Evolutionary conservation across 1,284 basidiomycete species (phyloP), one percentile per base, ranked within the genome.

Genomic region (Hemileia vastatrix): DNA sequence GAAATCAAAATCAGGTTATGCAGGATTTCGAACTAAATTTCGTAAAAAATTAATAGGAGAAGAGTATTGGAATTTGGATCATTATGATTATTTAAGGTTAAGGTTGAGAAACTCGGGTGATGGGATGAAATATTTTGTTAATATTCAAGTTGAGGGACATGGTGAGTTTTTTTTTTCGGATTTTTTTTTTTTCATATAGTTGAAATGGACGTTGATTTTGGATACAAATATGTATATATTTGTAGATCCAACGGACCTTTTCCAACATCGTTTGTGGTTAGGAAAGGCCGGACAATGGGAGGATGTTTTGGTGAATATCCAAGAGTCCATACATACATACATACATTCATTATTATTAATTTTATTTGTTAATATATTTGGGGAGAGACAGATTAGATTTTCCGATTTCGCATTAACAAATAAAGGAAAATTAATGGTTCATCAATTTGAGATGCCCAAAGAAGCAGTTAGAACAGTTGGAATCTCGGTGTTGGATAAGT

Each of bases 261-360:
- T 90, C 84, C 91, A 93, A 72, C 90, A 94, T 71, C 81, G 88
- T 40, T 78, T 94, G 40, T 88, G 84, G 76, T 79, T 82, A 61
- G 80, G 82, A 55, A 78, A 80, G 21, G 84, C 87, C 58, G 85
- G 84, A 15, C 79, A 80, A 8, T 94, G 91, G 90, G 87, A 92
- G 74, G 86, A 90, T 70, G 77, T 93, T 8, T 84, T 86, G 68
- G 89, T 89, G 67, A 72, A 85, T 80, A 8, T 2, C 2, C 11
- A n/a, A n/a, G n/a, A n/a, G 3, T 47, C 44, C 55, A 40, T 31
- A 18, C 19, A 43, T 27, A 45, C 8, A 13, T 27, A 43, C 31
- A 47, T 54, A 57, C 51, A 40, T 56, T 47, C 64, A 40, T 31
- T 27, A 23, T n/a, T 43, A 33, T 18, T 15, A 15, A 23, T 33